Conservation (phyloP, 1,284 basidiomycete genomes). For the Malassezia nana region DNA sequence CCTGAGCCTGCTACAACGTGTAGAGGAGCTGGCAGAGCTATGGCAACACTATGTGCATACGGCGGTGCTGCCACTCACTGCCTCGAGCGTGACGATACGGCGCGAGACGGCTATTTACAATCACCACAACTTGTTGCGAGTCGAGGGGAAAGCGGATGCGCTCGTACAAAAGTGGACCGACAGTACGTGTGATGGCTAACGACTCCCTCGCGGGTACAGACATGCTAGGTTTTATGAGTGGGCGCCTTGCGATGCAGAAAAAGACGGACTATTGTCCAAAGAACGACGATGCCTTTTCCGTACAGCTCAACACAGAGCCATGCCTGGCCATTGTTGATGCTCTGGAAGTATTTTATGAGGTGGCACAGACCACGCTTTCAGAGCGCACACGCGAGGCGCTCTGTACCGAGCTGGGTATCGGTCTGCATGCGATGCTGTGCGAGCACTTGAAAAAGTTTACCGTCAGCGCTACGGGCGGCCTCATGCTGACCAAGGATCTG, state of each 20-base stretch:
- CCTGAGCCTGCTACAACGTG: conserved; percentile 57
- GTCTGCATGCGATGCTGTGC: conserved; percentile 83
- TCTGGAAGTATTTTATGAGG: conserved; percentile 67
- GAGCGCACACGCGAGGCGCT: conserved; percentile 74
- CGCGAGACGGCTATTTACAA: conserved; percentile 91
- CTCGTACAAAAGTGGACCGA: conserved; percentile 76
- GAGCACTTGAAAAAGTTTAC: conserved; percentile 94
- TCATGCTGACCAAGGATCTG: conserved; percentile 98
- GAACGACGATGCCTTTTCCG: conserved; percentile 75
- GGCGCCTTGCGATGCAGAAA: conserved; percentile 81
- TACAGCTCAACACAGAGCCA: conserved; percentile 87
- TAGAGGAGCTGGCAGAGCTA: conserved; percentile 84
- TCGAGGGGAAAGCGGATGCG: conserved; percentile 76
- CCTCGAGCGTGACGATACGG: conserved; percentile 71
- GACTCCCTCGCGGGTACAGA: conserved; percentile 8
- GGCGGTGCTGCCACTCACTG: conserved; percentile 77
- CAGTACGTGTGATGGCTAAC: conserved; percentile 21
- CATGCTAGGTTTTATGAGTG: conserved; percentile 50
- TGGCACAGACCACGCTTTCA: not conserved
- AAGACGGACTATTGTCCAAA: conserved; percentile 91
- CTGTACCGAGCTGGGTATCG: conserved; percentile 82
- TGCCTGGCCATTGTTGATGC: conserved; percentile 78
- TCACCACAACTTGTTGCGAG: conserved; percentile 72
- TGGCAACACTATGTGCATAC: conserved; percentile 95
- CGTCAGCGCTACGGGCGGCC: conserved; percentile 86